Evolutionary conservation across 805 yeast genomes (phyloP), one percentile per base, ranked within the genome.

Genomic region (Ogataea siamensis): DNA sequence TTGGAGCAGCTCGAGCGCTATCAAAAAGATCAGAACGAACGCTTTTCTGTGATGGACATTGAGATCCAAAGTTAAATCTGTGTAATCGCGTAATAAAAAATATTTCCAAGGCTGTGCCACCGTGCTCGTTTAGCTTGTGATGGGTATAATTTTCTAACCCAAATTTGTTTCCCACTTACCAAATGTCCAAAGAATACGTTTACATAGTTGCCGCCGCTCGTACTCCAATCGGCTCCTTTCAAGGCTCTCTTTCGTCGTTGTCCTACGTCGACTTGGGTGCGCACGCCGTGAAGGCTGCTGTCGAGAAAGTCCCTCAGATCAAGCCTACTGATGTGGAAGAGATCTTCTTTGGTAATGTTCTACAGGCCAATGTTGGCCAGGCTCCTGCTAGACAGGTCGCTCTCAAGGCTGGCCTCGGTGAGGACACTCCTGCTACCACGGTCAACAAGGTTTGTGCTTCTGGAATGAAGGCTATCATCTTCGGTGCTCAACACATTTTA

Each of bases 331-430:
- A 74, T 48, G 93, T 86, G 39, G 95, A 89, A 49, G 98, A 91
- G 66, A 80, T 91, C 59, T 74, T 84, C 57, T 88, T 88, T 62
- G 99, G 99, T 57, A 85, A 87, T 57, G 99, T 88, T 34, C 66
- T 87, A 57, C 86, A 85, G 57, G 98, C 97, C 47, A 87, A 87
- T 56, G 81, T 86, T 44, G 98, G 99, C 46, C 99, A 91, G 69
- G 88, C 91, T 42, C 98, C 99, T 29, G 99, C 99, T 23, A 83
- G 98, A 68, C 99, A 91, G 69, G 98, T 91, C 40, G 96, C 96
- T 11, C 58, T 91, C 50, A 83, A 80, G 57, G 83, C 98, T 13
- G 98, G 98, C 11, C 73, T 93, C 37, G 78, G 87, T 34, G 79
- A 83, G 49, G 70, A 77, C 45, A 80, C 87, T 38, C 83, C 87